phyloP scores from a whole-genome alignment of 805 yeast species.

The Starmerella potacharoeniae region DNA sequence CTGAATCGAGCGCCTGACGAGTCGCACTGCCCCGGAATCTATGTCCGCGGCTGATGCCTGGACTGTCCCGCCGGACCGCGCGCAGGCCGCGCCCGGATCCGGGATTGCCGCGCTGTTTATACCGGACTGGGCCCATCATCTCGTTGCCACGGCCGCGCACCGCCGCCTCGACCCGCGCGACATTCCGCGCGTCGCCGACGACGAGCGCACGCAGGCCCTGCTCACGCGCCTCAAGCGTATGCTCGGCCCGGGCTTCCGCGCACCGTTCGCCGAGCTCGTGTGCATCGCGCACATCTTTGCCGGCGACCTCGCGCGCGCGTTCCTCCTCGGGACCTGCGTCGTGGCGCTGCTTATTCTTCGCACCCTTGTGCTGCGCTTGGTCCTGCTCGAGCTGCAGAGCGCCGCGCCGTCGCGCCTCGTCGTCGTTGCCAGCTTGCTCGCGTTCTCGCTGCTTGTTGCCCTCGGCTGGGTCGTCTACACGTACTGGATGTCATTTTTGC shows the following conservation, averaged over 20 bases:
- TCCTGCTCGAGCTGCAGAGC: neutral
- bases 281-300: slow-evolving; percentile 4
- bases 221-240: neutral
- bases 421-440: neutral
- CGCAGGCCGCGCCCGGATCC: no score
- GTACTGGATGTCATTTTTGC: neutral
- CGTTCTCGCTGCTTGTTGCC: neutral
- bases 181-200: no score
- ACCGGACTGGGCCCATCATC: no score
- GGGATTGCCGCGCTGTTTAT: no score
- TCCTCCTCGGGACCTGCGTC: neutral
- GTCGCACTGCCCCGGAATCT: no score
- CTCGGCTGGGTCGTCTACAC: neutral
- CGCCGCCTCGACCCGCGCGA: no score
- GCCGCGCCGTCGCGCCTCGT: no score
- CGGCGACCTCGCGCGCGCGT: slow-evolving; percentile 8
- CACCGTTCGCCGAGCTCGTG: neutral
- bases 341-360: neutral
- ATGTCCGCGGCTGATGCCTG: no score
- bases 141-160: no score
- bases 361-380: neutral
- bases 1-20: no score
- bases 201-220: no score
- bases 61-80: no score
- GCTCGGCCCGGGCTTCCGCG: neutral